phyloP scores from a whole-genome alignment of 2,329 filamentous ascomycete genomes.

The Neopestalotiopsis sp. region DNA sequence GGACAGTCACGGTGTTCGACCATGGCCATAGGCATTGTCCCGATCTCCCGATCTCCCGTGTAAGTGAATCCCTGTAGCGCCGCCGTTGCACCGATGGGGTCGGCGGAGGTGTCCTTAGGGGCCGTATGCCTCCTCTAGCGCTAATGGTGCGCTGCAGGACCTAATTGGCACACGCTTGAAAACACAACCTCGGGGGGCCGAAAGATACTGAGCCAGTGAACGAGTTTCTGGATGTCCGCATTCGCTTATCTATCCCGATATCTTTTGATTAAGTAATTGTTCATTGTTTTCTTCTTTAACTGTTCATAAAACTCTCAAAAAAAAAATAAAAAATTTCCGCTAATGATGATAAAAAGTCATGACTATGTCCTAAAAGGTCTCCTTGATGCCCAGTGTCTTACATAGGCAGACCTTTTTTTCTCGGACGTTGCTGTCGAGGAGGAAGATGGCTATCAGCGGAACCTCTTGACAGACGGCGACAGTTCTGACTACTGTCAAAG shows the following conservation, averaged over 20 bases:
- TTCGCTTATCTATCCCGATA: no score
- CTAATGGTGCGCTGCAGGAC: not conserved
- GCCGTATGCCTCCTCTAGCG: not conserved
- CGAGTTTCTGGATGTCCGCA: no score
- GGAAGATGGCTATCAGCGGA: not conserved
- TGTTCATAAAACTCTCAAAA: no score
- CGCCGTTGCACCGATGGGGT: not conserved
- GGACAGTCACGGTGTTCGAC: not conserved
- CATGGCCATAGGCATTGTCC: conserved; percentile 16
- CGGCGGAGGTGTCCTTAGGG: not conserved
- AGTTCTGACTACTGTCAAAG: not conserved
- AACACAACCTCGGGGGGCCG: not conserved
- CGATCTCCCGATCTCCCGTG: conserved; percentile 9
- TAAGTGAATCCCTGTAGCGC: not conserved
- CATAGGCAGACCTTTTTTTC: no score
- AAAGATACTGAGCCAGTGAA: not conserved
- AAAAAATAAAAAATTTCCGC: no score
- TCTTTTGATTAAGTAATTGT: no score
- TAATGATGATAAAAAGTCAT: no score
- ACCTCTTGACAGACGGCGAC: not conserved
- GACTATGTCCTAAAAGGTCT: no score
- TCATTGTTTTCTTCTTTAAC: no score
- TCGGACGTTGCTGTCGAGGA: no score
- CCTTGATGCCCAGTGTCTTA: no score
- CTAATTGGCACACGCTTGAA: not conserved